Evolutionary conservation across 768 basidiomycete genomes (phyloP).

Genomic region (Suillus fuscotomentosus): DNA sequence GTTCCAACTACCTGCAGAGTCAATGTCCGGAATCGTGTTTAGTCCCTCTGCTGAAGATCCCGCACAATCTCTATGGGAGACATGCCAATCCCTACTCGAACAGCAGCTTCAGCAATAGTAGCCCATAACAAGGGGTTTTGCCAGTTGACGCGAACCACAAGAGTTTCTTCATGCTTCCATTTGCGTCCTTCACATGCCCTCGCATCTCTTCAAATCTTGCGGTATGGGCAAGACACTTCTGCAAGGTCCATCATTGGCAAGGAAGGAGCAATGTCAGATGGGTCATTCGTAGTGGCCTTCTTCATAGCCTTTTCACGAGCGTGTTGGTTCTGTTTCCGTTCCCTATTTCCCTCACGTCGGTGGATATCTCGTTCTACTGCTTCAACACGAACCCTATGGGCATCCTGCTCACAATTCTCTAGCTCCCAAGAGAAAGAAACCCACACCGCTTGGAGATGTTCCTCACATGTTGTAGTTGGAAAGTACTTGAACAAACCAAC

Average conservation of each 20-base stretch:
- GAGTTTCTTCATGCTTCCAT: background rate
- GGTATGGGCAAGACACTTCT: background rate
- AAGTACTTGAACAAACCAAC: too few species aligned
- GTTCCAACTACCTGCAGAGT: background rate
- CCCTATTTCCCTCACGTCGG: too few species aligned
- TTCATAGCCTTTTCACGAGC: too few species aligned
- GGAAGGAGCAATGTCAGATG: too few species aligned
- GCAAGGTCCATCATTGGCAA: background rate
- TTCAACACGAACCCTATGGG: too few species aligned
- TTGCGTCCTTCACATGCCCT: background rate
- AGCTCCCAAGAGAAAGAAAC: too few species aligned
- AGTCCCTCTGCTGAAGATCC: background rate
- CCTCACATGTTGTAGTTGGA: too few species aligned
- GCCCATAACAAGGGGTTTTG: background rate
- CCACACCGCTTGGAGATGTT: too few species aligned
- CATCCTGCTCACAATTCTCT: too few species aligned
- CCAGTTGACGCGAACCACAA: background rate
- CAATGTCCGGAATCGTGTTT: background rate
- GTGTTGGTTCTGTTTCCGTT: too few species aligned
- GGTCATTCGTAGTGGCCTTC: too few species aligned
- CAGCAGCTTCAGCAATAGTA: background rate
- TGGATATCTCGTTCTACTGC: too few species aligned
- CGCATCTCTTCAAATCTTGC: background rate
- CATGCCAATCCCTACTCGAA: background rate
- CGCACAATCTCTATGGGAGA: background rate